Evolutionary conservation across 768 basidiomycete species (phyloP).

Genomic region (Clitopilus hobsonii): DNA sequence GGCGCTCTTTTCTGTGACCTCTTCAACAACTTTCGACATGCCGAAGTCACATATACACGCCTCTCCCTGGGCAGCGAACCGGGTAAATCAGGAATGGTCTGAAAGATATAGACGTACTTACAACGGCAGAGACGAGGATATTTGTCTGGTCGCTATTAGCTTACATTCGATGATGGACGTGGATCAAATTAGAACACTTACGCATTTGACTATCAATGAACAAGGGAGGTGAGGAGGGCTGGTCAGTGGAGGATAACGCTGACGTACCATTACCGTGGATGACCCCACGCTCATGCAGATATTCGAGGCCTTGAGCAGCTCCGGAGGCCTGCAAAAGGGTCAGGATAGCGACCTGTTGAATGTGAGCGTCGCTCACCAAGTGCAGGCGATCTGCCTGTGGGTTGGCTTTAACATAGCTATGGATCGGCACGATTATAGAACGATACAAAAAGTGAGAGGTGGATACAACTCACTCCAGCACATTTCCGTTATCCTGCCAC

Average conservation of each 20-base stretch:
- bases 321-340: slow-evolving; percentile 36
- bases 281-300: slow-evolving; percentile 46
- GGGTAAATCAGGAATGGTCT: not conserved
- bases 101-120: slow-evolving; percentile 16
- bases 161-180: slow-evolving; percentile 1
- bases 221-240: slow-evolving; percentile 3
- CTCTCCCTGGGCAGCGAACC: slow-evolving; percentile 32
- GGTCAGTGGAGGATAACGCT: not conserved
- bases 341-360: not conserved
- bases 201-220: slow-evolving; percentile 4
- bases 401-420: slow-evolving; percentile 36
- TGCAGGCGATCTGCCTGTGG: slow-evolving; percentile 32
- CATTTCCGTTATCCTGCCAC: slow-evolving; percentile 58
- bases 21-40: slow-evolving; percentile 56
- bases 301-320: slow-evolving; percentile 52
- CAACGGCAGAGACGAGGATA: slow-evolving; percentile 50
- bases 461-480: slow-evolving; percentile 35
- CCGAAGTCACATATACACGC: slow-evolving; percentile 62
- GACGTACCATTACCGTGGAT: slow-evolving; percentile 60
- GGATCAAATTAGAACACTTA: slow-evolving; percentile 1
- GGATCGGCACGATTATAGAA: no score
- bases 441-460: no score
- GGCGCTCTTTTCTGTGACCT: slow-evolving; percentile 45
- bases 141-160: slow-evolving; percentile 37
- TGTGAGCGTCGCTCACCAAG: slow-evolving; percentile 29